Percentiles rank a stretch among this genome's conserved stretches.
Conservation (phyloP, 805 yeast species). For the Nakazawaea peltata region DNA sequence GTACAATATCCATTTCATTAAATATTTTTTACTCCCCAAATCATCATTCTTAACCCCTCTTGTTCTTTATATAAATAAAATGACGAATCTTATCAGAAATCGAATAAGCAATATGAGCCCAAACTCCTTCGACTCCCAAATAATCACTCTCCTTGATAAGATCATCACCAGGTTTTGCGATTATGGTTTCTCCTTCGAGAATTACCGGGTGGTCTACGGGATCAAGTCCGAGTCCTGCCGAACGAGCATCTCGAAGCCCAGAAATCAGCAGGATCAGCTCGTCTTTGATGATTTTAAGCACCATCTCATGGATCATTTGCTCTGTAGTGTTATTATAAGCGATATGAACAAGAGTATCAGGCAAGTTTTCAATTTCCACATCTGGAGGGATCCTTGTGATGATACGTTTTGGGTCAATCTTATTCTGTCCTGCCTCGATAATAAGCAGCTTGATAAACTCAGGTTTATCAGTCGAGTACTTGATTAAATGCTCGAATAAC, state of each 20-base stretch:
- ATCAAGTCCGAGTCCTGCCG: constrained; percentile 25
- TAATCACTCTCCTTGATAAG: constrained; percentile 23
- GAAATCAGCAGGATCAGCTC: constrained; percentile 37
- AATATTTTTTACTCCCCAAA: too few relatives aligned
- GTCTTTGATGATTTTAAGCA: constrained; percentile 42
- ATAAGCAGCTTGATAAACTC: constrained; percentile 70
- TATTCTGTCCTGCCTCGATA: constrained; percentile 51
- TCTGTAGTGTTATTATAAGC: constrained; percentile 55
- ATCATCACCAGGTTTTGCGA: constrained; percentile 6
- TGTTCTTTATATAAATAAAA: constrained; percentile 18
- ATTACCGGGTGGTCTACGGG: constrained; percentile 11
- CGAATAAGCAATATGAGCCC: constrained; percentile 20
- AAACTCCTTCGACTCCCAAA: constrained; percentile 18
- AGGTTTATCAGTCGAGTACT: constrained; percentile 64
- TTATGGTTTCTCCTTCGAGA: constrained; percentile 14
- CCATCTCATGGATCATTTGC: constrained; percentile 43
- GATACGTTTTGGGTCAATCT: constrained; percentile 62
- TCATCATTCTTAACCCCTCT: not conserved
- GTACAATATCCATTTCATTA: too few relatives aligned
- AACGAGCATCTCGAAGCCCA: constrained; percentile 19
- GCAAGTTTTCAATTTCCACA: constrained; percentile 58
- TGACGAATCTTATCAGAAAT: constrained; percentile 24
- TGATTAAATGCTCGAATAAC: constrained; percentile 72
- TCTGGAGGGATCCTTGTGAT: constrained; percentile 55
- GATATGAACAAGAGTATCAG: constrained; percentile 51